A percentile compares a stretch with the other conserved stretches of the same genome.
phyloP scores from a whole-genome alignment of 352 stramenopile genomes.

The Pythium angustatum region DNA sequence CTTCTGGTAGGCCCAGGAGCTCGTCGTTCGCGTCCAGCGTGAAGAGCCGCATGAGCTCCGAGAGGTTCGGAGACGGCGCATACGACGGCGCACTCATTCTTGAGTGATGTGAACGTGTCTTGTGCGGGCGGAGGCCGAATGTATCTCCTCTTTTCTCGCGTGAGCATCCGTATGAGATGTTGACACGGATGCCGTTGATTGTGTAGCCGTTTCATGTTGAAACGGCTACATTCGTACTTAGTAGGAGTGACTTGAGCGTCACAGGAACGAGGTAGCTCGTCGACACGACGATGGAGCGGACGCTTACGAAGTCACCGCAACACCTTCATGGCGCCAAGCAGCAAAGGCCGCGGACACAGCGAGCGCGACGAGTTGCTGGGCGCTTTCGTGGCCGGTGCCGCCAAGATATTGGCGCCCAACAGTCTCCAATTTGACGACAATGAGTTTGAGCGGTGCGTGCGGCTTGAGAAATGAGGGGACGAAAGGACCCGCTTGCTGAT shows the following conservation, averaged over 20 bases:
- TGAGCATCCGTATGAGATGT: background rate
- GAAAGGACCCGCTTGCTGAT: background rate
- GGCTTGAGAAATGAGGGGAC: background rate
- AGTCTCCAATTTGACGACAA: conserved; percentile 75
- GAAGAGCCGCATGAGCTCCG: conserved; percentile 54
- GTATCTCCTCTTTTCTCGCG: background rate
- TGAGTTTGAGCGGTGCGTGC: conserved; percentile 62
- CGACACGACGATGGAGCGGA: background rate
- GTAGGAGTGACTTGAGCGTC: too few species aligned
- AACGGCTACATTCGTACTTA: conserved; percentile 31
- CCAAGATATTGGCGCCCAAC: conserved; percentile 65
- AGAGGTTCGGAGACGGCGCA: conserved; percentile 42
- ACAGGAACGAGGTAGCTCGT: background rate
- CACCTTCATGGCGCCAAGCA: conserved; percentile 14
- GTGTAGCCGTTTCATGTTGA: background rate
- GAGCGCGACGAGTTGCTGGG: conserved; percentile 33
- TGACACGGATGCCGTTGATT: background rate
- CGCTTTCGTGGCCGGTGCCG: conserved; percentile 41
- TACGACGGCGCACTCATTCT: conserved; percentile 26
- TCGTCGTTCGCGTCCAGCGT: conserved; percentile 14
- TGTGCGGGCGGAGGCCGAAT: too few species aligned
- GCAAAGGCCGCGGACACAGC: background rate
- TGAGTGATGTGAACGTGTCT: background rate
- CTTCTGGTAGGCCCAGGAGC: background rate
- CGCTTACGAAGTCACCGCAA: background rate